These are phyloP conservation scores for Phytophthora cactorum DNA, from an alignment of 352 stramenopile genomes.

Conservation along the genomic window DNA sequence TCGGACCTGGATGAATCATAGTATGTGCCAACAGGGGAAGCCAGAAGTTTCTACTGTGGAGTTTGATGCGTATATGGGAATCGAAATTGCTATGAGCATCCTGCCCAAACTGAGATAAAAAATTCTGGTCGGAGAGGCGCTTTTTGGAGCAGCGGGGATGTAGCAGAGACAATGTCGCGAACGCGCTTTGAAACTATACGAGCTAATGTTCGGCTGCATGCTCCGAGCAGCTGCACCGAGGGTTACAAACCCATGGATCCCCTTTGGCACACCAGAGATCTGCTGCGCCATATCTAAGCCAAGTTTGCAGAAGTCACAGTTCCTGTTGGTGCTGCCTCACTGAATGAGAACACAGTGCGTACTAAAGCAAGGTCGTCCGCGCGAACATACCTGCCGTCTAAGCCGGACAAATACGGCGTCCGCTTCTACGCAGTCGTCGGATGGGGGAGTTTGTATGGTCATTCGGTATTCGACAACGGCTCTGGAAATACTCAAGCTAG, in stretches of 20 bases:
- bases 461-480: conserved; percentile 4
- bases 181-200: conserved; percentile 7
- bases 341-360: conserved; percentile 13
- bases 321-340: background rate
- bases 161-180: background rate
- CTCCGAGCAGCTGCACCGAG: background rate
- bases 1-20: background rate
- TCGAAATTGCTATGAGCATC: conserved; percentile 12
- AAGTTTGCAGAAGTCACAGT: conserved; percentile 10
- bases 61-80: conserved; percentile 12
- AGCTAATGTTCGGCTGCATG: background rate
- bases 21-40: background rate
- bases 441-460: conserved; percentile 5
- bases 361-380: background rate
- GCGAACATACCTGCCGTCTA: background rate
- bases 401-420: conserved; percentile 14
- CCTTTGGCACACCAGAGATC: conserved; percentile 2
- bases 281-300: conserved; percentile 1
- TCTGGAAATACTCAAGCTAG: background rate
- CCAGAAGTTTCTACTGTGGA: background rate
- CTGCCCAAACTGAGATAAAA: conserved; percentile 1
- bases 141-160: conserved; percentile 12
- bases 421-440: conserved; percentile 8
- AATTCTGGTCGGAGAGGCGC: conserved; percentile 7
- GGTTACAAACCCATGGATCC: background rate